Percentiles rank a stretch among this genome's conserved stretches.
phyloP scores from a whole-genome alignment of 345 rosid genomes.

The Erodium maritimum region DNA sequence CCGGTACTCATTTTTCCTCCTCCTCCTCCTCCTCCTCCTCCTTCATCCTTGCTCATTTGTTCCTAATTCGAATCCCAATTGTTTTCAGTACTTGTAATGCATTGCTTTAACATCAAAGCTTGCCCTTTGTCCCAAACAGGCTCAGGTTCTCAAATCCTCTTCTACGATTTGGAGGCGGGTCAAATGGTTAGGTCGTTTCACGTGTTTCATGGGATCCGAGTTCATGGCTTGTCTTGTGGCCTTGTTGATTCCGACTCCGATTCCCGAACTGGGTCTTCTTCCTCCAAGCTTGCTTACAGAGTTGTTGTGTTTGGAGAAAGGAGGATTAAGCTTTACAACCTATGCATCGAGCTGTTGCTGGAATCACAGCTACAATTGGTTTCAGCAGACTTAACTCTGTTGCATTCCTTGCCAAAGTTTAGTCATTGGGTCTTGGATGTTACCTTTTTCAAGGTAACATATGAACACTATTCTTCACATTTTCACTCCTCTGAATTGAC shows the following conservation, averaged over 20 bases:
- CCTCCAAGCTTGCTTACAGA: slow-evolving; percentile 14
- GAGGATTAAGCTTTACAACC: slow-evolving; percentile 52
- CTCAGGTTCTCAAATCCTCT: slow-evolving; percentile 65
- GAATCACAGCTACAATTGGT: slow-evolving; percentile 9
- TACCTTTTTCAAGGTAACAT: slow-evolving; percentile 51
- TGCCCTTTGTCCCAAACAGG: slow-evolving; percentile 22
- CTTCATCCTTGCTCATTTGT: background rate
- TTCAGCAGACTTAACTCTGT: slow-evolving; percentile 27
- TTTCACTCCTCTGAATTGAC: background rate
- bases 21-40: background rate
- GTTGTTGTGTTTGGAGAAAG: slow-evolving; percentile 62
- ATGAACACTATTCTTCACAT: background rate
- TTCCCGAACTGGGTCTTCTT: slow-evolving; percentile 3
- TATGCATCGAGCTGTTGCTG: slow-evolving; percentile 20
- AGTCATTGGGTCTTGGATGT: slow-evolving; percentile 71
- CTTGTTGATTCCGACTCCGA: slow-evolving; percentile 9
- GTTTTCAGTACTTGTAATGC: background rate
- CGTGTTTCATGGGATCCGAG: slow-evolving; percentile 77
- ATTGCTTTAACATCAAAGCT: background rate
- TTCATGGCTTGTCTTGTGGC: slow-evolving; percentile 59
- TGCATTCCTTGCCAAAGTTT: slow-evolving; percentile 58
- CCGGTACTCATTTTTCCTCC: slow-evolving; percentile 26
- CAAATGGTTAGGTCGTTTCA: slow-evolving; percentile 43
- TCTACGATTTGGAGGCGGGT: slow-evolving; percentile 45
- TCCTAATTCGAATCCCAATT: background rate